Evolutionary conservation across 2,329 filamentous ascomycete species (phyloP), one percentile per base, ranked within the genome.

Genomic region (Microsporum ferrugineum): DNA sequence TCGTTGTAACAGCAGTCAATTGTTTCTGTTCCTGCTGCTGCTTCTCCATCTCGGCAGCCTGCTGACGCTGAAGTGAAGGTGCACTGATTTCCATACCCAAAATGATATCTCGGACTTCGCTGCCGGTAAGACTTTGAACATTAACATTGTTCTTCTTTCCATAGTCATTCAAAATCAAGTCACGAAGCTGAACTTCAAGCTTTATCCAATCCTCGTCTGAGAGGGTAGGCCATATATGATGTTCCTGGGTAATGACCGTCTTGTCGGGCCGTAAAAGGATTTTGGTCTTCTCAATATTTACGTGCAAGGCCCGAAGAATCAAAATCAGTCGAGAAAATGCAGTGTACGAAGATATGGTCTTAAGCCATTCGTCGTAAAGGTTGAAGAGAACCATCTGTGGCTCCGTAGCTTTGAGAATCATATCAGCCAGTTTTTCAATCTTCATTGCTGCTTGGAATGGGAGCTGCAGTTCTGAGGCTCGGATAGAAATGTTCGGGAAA

Each of bases 121-220:
- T 96, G 72, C 86, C 96, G 0, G 94, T 99, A 76, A 99, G 81
- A 73, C 91, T 96, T 14, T 95, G 95, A 10, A 94, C 92, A 69
- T 99, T 99, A 79, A 99, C 94, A 68, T 97, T 99, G 80, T 99
- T 99, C 83, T 99, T 99, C 84, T 97, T 99, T 71, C 94, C 94
- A 72, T 99, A 99, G 72, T 99, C 94, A 67, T 97, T 96, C 67
- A 99, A 73, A 69, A 99, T 99, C 66, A 99, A 79, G 79, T 99
- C 94, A 73, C 94, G 87, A 47, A 99, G 80, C 71, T 95, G 89
- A 53, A 91, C 91, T 80, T 99, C 94, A n/a, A 99, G 90, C 83
- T 96, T 96, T 76, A 99, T 94, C 94, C 94, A 99, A 65, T 96
- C 91, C 68, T 99, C 94, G 66, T 99, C 94, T 0, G 89, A 87